Percentiles rank a stretch among this genome's conserved stretches.
Conservation (phyloP, 2,329 filamentous ascomycete species). For the Pseudopyricularia javanii region DNA sequence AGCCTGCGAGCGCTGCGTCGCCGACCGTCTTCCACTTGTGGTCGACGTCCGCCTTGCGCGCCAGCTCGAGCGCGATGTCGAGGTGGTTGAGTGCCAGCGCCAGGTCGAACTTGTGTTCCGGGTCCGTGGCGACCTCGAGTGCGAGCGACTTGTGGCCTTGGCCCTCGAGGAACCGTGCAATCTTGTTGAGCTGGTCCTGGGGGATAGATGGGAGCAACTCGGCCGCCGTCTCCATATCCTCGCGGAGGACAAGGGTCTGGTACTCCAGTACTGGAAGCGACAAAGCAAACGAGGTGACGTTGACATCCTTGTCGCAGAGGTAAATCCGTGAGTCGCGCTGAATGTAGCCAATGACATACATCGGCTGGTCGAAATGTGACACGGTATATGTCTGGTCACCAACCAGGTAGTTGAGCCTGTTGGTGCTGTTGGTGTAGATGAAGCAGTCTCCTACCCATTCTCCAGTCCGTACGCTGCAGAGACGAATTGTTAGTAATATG, state of each 20-base stretch:
- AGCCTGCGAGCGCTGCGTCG: constrained; percentile 73
- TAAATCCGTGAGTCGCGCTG: constrained; percentile 93
- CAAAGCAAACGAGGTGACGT: constrained; percentile 77
- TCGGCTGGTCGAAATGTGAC: constrained; percentile 88
- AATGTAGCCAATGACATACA: constrained; percentile 93
- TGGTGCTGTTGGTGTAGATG: constrained; percentile 95
- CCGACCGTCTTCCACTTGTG: constrained; percentile 99
- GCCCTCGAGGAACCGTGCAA: constrained; percentile 91
- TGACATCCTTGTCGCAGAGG: constrained; percentile 89
- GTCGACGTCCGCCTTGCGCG: constrained; percentile 71
- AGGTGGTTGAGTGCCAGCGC: constrained; percentile 74
- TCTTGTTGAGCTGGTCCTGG: constrained; percentile 92
- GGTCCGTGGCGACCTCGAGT: constrained; percentile 84
- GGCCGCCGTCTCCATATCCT: constrained; percentile 81
- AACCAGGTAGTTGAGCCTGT: constrained; percentile 93
- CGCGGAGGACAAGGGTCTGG: constrained; percentile 87
- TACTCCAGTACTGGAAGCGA: constrained; percentile 93
- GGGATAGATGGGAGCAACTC: constrained; percentile 78
- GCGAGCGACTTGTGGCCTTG: constrained; percentile 96
- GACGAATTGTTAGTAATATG: constrained; percentile 9
- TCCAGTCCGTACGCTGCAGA: constrained; percentile 67
- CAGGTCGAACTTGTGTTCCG: constrained; percentile 93
- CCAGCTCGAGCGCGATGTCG: constrained; percentile 74
- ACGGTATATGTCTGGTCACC: constrained; percentile 97
- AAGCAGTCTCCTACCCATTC: constrained; percentile 99